phyloP scores from a whole-genome alignment of 1,284 basidiomycete species.

The Mycena sp. region DNA sequence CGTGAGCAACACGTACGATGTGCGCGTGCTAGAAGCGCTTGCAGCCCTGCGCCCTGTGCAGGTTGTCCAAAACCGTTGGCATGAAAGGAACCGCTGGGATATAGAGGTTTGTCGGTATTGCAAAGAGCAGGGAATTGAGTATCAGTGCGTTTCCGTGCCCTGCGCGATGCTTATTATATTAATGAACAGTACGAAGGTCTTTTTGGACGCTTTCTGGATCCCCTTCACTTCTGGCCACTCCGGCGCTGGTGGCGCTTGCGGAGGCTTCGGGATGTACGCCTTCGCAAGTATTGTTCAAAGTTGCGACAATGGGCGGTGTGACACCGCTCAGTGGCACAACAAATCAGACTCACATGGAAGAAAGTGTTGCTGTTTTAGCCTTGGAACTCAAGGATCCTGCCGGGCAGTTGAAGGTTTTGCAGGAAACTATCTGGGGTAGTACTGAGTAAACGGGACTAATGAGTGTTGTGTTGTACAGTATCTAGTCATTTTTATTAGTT shows the following conservation, averaged over 20 bases:
- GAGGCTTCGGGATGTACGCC: constrained; percentile 60
- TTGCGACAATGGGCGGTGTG: constrained; percentile 69
- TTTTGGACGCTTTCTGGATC: constrained; percentile 90
- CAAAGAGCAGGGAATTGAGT: constrained; percentile 65
- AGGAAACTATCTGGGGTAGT: constrained; percentile 18
- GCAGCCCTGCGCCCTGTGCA: constrained; percentile 65
- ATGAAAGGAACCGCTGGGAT: constrained; percentile 83
- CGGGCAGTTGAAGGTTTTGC: constrained; percentile 2
- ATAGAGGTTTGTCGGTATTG: constrained; percentile 66
- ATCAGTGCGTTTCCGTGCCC: constrained; percentile 63
- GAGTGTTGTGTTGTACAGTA: too few species aligned
- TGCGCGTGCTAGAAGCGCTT: constrained; percentile 60
- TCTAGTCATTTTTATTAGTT: too few species aligned
- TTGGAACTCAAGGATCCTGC: constrained; percentile 18
- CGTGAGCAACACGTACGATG: constrained; percentile 81
- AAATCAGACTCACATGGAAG: constrained; percentile 67
- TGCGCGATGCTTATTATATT: not conserved
- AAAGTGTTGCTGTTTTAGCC: constrained; percentile 52
- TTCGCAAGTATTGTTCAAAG: constrained; percentile 72
- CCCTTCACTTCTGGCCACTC: constrained; percentile 64
- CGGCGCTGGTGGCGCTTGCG: constrained; percentile 57
- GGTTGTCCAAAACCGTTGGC: constrained; percentile 87
- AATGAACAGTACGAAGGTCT: constrained; percentile 56
- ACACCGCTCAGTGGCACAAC: constrained; percentile 75
- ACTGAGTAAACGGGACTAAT: too few species aligned